Base-by-base conservation (phyloP, 768 basidiomycete genomes). In the Porphyrellus cyaneotinctus region DNA sequence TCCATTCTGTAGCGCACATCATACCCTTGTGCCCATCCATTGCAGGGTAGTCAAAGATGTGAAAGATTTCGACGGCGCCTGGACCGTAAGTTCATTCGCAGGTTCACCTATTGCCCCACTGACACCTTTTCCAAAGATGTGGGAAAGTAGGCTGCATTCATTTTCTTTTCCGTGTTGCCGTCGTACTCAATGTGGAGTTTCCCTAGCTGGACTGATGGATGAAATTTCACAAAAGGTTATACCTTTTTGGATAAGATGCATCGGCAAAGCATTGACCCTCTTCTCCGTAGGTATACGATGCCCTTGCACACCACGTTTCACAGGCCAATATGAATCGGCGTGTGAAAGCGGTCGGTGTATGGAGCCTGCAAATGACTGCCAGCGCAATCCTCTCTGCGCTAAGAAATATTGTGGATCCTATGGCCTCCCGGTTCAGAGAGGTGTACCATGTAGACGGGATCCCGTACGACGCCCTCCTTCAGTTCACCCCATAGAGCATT, bases 291-390 rank as follows among this genome's bases (percentile, higher is more conserved):
- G 85, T 84, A 18, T 94, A 97, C 67, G 89, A 91, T 45, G 95
- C 97, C 11, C 78, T 99, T 51, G 95, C 95, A 11, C 84, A 93
- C 67, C 97, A 98, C 72, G 95, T 99, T 45, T 85, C 87, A 2
- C 91, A 93, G 60, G 85, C 83, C 23, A 91, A 94, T 65, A 84
- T 91, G 75, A 89, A 92, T 63, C 84, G 90, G 50, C 84, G 95
- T 14, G 82, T 97, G 65, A 89, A 85, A 71, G 89, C 85, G 4
- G 93, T 99, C 58, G 87, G 91, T 54, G 73, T 92, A 9, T 99
- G 97, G 97, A 93, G 89, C 64, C 76, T 98, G 22, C 94, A 97
- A 69, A 86, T 89, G 80, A 95, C 95, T 1, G 91, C 92, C 2
- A 85, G 84, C 50, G 87, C 88, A n/a, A 80, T 95, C 43, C 74